A percentile compares a stretch with the other conserved stretches of the same genome.
Evolutionary conservation across 1,284 basidiomycete species (phyloP).

Genomic region (Sporisorium exsertum): DNA sequence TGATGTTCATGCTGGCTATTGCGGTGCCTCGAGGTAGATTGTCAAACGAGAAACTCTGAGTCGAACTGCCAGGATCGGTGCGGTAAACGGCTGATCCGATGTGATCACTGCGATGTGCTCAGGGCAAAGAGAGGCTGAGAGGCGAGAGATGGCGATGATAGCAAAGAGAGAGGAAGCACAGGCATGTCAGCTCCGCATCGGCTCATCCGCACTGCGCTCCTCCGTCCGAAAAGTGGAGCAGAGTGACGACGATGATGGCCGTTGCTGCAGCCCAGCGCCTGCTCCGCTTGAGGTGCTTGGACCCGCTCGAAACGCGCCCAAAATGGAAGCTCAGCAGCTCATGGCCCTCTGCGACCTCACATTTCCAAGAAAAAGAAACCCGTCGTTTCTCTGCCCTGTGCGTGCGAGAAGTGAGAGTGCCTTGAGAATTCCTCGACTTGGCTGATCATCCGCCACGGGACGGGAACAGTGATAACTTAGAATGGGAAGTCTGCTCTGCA

Average conservation of each 20-base stretch:
- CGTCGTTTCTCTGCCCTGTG: not conserved
- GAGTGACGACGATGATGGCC: not conserved
- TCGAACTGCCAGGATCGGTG: too few relatives aligned
- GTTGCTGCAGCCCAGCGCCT: too few relatives aligned
- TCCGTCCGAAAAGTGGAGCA: not conserved
- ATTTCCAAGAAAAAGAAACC: not conserved
- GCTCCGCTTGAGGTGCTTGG: not conserved
- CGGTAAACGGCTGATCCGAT: not conserved
- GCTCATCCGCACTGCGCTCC: not conserved
- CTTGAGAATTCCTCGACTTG: not conserved
- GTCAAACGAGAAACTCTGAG: not conserved
- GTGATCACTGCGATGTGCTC: not conserved
- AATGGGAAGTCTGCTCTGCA: not conserved
- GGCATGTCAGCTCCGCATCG: not conserved
- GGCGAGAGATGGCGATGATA: not conserved
- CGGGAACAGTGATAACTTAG: not conserved
- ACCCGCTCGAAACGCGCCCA: not conserved
- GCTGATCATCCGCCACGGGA: not conserved
- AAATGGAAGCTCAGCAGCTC: not conserved
- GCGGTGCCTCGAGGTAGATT: not conserved
- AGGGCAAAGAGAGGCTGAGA: not conserved
- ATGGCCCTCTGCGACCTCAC: not conserved
- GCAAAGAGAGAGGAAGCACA: not conserved
- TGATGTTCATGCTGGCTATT: conserved; percentile 41
- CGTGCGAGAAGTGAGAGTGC: too few relatives aligned